Percentiles rank a stretch among this genome's conserved stretches.
These are phyloP conservation scores for Bretschneidera sinensis DNA, from an alignment of 345 rosid genomes.

Conservation along the genomic window DNA sequence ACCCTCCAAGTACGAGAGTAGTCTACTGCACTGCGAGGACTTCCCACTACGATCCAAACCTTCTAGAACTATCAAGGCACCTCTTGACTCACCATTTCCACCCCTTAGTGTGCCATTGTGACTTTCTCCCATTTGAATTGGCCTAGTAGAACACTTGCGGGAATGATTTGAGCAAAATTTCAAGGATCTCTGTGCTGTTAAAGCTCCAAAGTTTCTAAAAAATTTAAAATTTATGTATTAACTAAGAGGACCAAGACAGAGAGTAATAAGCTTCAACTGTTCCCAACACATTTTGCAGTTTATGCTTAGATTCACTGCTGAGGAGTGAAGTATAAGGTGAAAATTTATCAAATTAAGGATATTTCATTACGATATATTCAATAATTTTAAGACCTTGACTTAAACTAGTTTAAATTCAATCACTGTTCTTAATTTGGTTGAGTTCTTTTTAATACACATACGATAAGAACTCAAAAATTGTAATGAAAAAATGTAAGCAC, in stretches of 20 bases:
- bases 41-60: slow-evolving; percentile 95
- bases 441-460: too few relatives aligned
- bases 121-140: slow-evolving; percentile 40
- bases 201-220: slow-evolving; percentile 36
- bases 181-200: slow-evolving; percentile 25
- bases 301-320: too few relatives aligned
- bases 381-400: too few relatives aligned
- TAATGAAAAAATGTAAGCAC: too few relatives aligned
- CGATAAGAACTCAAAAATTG: too few relatives aligned
- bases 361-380: too few relatives aligned
- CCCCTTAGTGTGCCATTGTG: slow-evolving; percentile 16
- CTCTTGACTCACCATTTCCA: slow-evolving; percentile 42
- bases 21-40: slow-evolving; percentile 59
- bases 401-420: too few relatives aligned
- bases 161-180: slow-evolving; percentile 20
- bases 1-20: slow-evolving; percentile 60
- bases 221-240: slow-evolving; percentile 11
- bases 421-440: neutral
- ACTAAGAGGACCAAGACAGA: neutral
- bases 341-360: too few relatives aligned
- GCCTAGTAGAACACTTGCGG: slow-evolving; percentile 21
- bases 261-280: neutral
- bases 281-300: neutral
- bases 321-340: too few relatives aligned
- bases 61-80: slow-evolving; percentile 85